Conservation (phyloP, 371 early-diverging fungal genomes). For the Mucor circinelloides region DNA sequence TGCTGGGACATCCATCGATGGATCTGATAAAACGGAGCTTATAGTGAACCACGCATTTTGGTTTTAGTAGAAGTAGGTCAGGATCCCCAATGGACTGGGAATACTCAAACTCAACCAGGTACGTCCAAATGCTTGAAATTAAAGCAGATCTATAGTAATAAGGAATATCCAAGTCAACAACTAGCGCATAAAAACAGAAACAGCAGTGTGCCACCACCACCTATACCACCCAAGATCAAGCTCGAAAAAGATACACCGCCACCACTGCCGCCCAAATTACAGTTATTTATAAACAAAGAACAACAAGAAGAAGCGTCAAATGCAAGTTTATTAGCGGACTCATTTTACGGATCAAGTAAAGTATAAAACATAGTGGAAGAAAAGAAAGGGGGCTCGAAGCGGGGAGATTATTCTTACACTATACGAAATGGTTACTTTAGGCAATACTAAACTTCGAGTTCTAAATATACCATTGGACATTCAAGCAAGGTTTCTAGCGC, state of each 20-base stretch:
- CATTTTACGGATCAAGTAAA: constrained; percentile 1
- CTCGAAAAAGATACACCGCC: constrained; percentile 5
- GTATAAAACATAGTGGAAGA: not conserved
- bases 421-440: not conserved
- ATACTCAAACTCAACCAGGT: not conserved
- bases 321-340: constrained; percentile 5
- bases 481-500: constrained; percentile 63
- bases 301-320: not conserved
- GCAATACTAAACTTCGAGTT: constrained; percentile 51
- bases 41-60: not conserved
- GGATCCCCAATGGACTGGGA: not conserved
- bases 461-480: constrained; percentile 68
- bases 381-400: not conserved
- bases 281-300: not conserved
- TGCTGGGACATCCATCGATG: not conserved
- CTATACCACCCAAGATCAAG: constrained; percentile 14
- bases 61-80: not conserved
- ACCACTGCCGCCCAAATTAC: constrained; percentile 10
- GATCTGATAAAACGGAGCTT: not conserved
- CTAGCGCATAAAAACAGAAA: not conserved
- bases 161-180: not conserved
- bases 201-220: constrained; percentile 2
- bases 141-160: not conserved
- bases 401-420: not conserved
- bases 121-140: not conserved